Percentiles rank a stretch among this genome's conserved stretches.
These are phyloP conservation scores for Pythium periplocum DNA, from an alignment of 352 stramenopile species.

Conservation along the genomic window DNA sequence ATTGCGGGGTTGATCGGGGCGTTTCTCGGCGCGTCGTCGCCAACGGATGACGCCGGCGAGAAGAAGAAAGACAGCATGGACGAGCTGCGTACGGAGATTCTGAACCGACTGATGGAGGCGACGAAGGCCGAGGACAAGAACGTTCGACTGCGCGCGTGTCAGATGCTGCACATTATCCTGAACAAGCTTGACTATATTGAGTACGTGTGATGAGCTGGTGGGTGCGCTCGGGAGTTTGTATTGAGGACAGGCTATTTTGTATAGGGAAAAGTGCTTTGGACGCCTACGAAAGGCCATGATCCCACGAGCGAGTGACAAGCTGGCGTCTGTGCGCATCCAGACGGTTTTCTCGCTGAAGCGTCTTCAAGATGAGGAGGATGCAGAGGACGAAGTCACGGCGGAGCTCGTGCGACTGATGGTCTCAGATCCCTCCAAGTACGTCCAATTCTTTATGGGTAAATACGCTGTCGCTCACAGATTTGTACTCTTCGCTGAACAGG, in stretches of 20 bases:
- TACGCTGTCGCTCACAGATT: background rate
- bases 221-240: background rate
- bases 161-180: conserved; percentile 61
- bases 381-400: conserved; percentile 33
- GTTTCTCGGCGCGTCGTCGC: conserved; percentile 24
- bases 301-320: conserved; percentile 53
- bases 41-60: conserved; percentile 3
- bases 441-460: conserved; percentile 1
- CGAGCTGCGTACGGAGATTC: conserved; percentile 45
- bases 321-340: conserved; percentile 52
- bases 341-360: conserved; percentile 55
- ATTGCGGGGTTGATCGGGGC: conserved; percentile 45
- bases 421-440: conserved; percentile 68
- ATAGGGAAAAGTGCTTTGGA: conserved; percentile 31
- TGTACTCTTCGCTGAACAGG: conserved; percentile 13
- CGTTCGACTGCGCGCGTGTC: conserved; percentile 44
- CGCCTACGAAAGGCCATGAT: conserved; percentile 41
- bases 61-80: conserved; percentile 15
- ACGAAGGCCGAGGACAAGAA: conserved; percentile 60
- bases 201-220: conserved; percentile 20
- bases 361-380: conserved; percentile 37
- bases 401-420: conserved; percentile 58
- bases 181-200: conserved; percentile 46
- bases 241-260: background rate
- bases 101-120: conserved; percentile 37